Conservation (phyloP, 139 green algal species). For the Marvania coccoides region DNA sequence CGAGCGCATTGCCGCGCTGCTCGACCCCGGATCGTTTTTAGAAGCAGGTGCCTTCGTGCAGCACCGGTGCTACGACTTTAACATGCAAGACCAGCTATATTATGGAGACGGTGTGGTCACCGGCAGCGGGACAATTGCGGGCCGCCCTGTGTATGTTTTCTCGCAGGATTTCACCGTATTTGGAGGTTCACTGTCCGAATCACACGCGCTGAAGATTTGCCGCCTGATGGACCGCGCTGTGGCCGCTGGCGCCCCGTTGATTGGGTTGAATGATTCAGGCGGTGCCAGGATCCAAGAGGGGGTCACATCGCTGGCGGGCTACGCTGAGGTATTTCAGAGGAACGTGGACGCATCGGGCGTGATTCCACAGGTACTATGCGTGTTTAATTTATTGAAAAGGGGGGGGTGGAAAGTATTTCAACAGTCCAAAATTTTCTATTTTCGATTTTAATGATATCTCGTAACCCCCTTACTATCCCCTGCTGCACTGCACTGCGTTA, state of each 20-base stretch:
- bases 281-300: slow-evolving; percentile 65
- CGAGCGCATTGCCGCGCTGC: slow-evolving; percentile 44
- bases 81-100: slow-evolving; percentile 39
- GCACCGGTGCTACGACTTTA: slow-evolving; percentile 57
- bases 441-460: no score
- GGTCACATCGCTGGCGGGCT: slow-evolving; percentile 49
- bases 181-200: slow-evolving; percentile 52
- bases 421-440: no score
- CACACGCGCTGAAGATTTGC: slow-evolving; percentile 54
- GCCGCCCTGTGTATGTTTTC: slow-evolving; percentile 41
- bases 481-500: no score
- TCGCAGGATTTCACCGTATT: slow-evolving; percentile 64
- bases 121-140: slow-evolving; percentile 46
- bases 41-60: slow-evolving; percentile 53
- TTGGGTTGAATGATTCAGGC: slow-evolving; percentile 60
- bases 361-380: no score
- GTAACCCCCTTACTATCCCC: no score
- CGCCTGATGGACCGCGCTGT: slow-evolving; percentile 36
- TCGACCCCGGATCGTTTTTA: slow-evolving; percentile 43
- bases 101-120: slow-evolving; percentile 50
- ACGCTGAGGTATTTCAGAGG: slow-evolving; percentile 49
- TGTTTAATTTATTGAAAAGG: no score
- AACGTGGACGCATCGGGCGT: slow-evolving; percentile 69
- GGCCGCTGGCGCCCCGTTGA: slow-evolving; percentile 33
- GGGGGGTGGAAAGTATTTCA: no score